These are phyloP conservation scores for Yarrowia divulgata DNA, from an alignment of 805 yeast genomes.

Conservation along the genomic window DNA sequence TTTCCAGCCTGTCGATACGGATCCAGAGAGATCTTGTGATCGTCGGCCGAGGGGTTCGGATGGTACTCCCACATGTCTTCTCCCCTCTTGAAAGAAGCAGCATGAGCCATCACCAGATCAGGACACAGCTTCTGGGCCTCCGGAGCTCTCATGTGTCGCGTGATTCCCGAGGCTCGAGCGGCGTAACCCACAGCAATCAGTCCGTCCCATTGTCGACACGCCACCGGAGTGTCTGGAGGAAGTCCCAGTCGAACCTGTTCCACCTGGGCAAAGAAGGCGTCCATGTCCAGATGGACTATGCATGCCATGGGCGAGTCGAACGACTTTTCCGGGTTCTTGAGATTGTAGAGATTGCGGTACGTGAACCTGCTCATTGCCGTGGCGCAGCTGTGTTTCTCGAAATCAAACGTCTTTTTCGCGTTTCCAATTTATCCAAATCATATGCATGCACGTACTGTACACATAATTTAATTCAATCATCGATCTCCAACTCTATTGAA, in stretches of 20 bases:
- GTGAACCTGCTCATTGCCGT: slow-evolving; percentile 40
- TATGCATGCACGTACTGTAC: background rate
- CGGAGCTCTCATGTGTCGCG: slow-evolving; percentile 74
- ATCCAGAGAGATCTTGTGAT: slow-evolving; percentile 86
- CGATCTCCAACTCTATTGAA: background rate
- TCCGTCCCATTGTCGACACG: slow-evolving; percentile 91
- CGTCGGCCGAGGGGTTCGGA: slow-evolving; percentile 59
- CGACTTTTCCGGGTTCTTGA: slow-evolving; percentile 50
- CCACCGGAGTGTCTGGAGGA: slow-evolving; percentile 77
- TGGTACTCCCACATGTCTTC: slow-evolving; percentile 82
- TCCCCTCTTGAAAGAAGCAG: slow-evolving; percentile 91
- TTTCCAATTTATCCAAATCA: slow-evolving; percentile 3
- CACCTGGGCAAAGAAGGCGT: slow-evolving; percentile 95
- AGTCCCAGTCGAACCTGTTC: slow-evolving; percentile 79
- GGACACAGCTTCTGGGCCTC: slow-evolving; percentile 82
- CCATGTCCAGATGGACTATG: slow-evolving; percentile 86
- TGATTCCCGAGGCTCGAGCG: slow-evolving; percentile 83
- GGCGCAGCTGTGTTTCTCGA: no score
- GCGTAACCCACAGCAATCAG: slow-evolving; percentile 84
- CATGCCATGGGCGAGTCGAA: slow-evolving; percentile 75
- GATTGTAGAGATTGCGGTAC: slow-evolving; percentile 42
- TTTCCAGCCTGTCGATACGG: slow-evolving; percentile 90
- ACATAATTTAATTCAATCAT: no score
- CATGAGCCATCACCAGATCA: slow-evolving; percentile 77
- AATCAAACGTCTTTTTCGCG: slow-evolving; percentile 2